Conservation (phyloP, 345 rosid species). For the Moringa oleifera region DNA sequence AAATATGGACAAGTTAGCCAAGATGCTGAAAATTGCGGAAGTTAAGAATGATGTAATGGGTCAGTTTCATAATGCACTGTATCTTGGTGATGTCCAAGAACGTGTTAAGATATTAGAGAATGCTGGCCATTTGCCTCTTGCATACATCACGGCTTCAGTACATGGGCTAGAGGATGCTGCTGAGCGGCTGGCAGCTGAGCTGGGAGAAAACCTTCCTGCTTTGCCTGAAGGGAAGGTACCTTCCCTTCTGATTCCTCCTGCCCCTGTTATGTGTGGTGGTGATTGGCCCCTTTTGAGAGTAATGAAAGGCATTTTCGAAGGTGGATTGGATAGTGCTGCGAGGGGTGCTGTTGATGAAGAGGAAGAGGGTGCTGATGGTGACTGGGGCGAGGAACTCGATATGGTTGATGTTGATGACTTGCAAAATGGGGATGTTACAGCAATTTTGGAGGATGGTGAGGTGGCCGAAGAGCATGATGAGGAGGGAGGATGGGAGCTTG, state of each 20-base stretch:
- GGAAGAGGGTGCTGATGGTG: constrained; percentile 66
- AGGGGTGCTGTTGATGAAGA: constrained; percentile 60
- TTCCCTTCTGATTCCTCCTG: constrained; percentile 75
- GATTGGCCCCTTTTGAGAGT: constrained; percentile 99
- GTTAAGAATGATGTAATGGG: constrained; percentile 95
- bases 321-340: constrained; percentile 59
- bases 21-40: constrained; percentile 92
- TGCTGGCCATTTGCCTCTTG: constrained; percentile 88
- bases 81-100: constrained; percentile 83
- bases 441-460: constrained; percentile 61
- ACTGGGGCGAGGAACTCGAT: constrained; percentile 88
- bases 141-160: constrained; percentile 71
- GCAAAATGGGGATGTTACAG: constrained; percentile 54
- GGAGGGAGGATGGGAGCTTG: constrained; percentile 94
- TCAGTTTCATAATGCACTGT: constrained; percentile 90
- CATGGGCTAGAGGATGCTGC: constrained; percentile 77
- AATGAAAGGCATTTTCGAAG: constrained; percentile 89
- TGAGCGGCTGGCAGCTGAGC: constrained; percentile 59
- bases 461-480: constrained; percentile 61
- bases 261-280: constrained; percentile 71
- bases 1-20: constrained; percentile 72
- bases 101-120: constrained; percentile 84
- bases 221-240: constrained; percentile 67
- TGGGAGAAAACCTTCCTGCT: constrained; percentile 70
- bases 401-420: constrained; percentile 59